Evolutionary conservation across 2,329 filamentous ascomycete genomes (phyloP), one percentile per base, ranked within the genome.

Genomic region (Dryadomyces quercivorus): DNA sequence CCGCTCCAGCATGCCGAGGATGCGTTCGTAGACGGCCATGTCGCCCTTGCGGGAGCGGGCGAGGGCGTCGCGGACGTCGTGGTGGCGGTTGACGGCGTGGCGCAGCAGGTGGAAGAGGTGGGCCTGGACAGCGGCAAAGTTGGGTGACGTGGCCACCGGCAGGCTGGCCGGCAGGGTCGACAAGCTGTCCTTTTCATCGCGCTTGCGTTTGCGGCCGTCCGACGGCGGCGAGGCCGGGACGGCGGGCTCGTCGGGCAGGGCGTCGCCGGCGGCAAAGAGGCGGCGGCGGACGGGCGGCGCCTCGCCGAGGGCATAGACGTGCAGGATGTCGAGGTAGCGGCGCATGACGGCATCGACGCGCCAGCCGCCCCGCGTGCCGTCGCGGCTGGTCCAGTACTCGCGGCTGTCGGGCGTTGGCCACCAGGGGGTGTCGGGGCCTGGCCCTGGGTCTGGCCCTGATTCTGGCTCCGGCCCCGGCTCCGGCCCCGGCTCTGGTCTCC

Each of bases 91-190:
- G 38, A 98, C 83, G 22, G 97, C 78, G 36, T 92, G 84, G 16
- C 92, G 81, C 21, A 97, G 78, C 26, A 98, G 78, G 66, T 95
- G 87, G 74, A 98, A 98, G 46, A 96, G 79, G 68, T 98, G 93
- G 0, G 89, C 82, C 68, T 97, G 91, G 76, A 96, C 88, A 38
- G 83, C 83, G 12, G 79, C 75, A 50, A 95, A 74, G 66, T 93
- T 97, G 3, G 72, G 80, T 64, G 68, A 70, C 48, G 59, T 51
- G 2, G 43, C 51, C 1, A 38, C 22, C 12, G 48, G 2, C 5
- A 40, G 4, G 6, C 34, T 15, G 22, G 46, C 49, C 8, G n/a
- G n/a, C n/a, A n/a, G n/a, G n/a, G 42, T 36, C 38, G 43, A 5
- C 13, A 15, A 16, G 31, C 38, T 13, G 31, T 15, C 6, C 46